Conservation (phyloP, 164 flowering plant genomes). For the Vitis rotundifolia region DNA sequence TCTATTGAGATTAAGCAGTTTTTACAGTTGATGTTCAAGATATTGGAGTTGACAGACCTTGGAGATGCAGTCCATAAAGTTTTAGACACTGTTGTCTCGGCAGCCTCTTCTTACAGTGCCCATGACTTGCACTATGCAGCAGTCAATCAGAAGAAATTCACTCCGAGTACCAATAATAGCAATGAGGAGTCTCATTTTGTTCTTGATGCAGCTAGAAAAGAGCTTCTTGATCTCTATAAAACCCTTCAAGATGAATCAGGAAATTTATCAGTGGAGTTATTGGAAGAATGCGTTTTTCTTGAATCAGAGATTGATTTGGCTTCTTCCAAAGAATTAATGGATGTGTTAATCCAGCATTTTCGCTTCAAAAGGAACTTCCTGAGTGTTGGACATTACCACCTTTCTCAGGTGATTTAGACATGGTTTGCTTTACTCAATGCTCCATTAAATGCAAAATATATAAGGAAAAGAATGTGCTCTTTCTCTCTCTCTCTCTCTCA, state of each 20-base stretch:
- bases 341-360: slow-evolving; percentile 43
- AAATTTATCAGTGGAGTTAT: slow-evolving; percentile 28
- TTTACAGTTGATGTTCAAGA: slow-evolving; percentile 50
- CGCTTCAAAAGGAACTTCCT: slow-evolving; percentile 25
- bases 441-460: background rate
- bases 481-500: slow-evolving; percentile 3
- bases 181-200: slow-evolving; percentile 25
- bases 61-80: slow-evolving; percentile 37
- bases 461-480: background rate
- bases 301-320: slow-evolving; percentile 52
- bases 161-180: slow-evolving; percentile 14
- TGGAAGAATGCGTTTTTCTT: slow-evolving; percentile 32
- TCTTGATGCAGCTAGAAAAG: slow-evolving; percentile 53
- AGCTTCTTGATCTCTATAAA: slow-evolving; percentile 56
- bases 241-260: slow-evolving; percentile 36
- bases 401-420: slow-evolving; percentile 53
- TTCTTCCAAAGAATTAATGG: slow-evolving; percentile 59
- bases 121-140: slow-evolving; percentile 28
- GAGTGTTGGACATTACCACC: slow-evolving; percentile 28
- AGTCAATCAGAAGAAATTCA: slow-evolving; percentile 25
- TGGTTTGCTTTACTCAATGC: background rate
- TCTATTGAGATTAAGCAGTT: slow-evolving; percentile 56
- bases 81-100: slow-evolving; percentile 47
- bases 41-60: slow-evolving; percentile 44
- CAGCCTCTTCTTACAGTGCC: slow-evolving; percentile 49